phyloP scores from a whole-genome alignment of 495 filamentous ascomycete genomes.

The Annulohypoxylon nitens region DNA sequence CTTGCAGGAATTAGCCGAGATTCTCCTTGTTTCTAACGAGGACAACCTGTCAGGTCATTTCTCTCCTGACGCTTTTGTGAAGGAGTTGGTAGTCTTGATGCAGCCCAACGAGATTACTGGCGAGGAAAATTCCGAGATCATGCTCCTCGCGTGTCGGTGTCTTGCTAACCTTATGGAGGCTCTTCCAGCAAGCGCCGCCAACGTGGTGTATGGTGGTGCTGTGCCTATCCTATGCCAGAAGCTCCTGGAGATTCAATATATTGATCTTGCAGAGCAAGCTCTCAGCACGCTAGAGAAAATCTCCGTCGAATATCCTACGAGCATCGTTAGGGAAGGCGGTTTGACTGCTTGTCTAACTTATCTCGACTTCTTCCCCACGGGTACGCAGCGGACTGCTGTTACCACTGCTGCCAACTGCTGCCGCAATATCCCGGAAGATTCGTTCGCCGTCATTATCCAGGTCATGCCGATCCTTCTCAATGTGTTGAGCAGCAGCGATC shows the following conservation, averaged over 20 bases:
- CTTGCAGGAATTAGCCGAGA: slow-evolving; percentile 91
- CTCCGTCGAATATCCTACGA: slow-evolving; percentile 93
- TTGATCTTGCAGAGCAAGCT: slow-evolving; percentile 97
- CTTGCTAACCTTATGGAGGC: slow-evolving; percentile 99
- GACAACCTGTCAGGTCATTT: slow-evolving; percentile 97
- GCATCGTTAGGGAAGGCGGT: slow-evolving; percentile 96
- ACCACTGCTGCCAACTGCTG: slow-evolving; percentile 98
- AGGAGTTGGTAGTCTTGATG: slow-evolving; percentile 94
- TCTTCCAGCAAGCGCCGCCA: slow-evolving; percentile 88
- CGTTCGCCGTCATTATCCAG: slow-evolving; percentile 86
- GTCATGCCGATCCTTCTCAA: slow-evolving; percentile 96
- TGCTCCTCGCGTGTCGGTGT: slow-evolving; percentile 96
- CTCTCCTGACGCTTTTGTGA: slow-evolving; percentile 92
- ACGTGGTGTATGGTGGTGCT: slow-evolving; percentile 95
- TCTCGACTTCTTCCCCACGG: slow-evolving; percentile 97
- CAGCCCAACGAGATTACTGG: slow-evolving; percentile 85
- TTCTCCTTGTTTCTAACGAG: slow-evolving; percentile 93
- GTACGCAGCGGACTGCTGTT: slow-evolving; percentile 95
- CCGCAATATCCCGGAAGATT: slow-evolving; percentile 93
- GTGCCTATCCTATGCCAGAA: slow-evolving; percentile 95
- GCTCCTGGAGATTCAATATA: slow-evolving; percentile 92
- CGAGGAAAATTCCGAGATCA: slow-evolving; percentile 95
- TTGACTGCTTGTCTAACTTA: slow-evolving; percentile 93
- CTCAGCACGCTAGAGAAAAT: slow-evolving; percentile 98
- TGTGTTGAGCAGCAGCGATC: slow-evolving; percentile 91